phyloP scores from a whole-genome alignment of 257 asterid species.

The Jasminum sambac region DNA sequence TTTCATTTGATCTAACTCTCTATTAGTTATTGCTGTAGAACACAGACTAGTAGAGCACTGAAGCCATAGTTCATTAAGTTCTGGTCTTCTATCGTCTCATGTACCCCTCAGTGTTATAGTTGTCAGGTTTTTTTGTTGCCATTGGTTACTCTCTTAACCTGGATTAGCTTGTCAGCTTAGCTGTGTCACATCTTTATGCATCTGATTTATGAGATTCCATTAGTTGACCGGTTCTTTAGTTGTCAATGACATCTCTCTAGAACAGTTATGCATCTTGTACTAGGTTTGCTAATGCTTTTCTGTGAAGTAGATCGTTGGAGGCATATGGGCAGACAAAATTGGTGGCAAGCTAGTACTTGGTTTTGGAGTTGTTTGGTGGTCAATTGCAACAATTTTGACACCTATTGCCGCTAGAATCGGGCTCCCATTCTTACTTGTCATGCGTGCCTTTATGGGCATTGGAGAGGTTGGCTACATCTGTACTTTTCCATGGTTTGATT shows the following conservation, averaged over 20 bases:
- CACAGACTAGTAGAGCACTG: neutral
- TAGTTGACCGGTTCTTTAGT: constrained; percentile 12
- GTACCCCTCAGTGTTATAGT: constrained; percentile 1
- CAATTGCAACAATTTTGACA: constrained; percentile 93
- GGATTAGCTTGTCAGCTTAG: neutral
- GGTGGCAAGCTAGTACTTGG: constrained; percentile 96
- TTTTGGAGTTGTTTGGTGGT: constrained; percentile 99
- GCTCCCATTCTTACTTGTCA: constrained; percentile 78
- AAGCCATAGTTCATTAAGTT: constrained; percentile 1
- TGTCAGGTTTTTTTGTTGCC: constrained; percentile 1
- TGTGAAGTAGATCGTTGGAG: constrained; percentile 76
- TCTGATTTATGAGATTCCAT: neutral
- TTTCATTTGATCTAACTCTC: constrained; percentile 1
- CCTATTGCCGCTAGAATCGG: constrained; percentile 93
- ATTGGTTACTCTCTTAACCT: neutral
- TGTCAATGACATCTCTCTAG: constrained; percentile 15
- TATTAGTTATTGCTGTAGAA: neutral
- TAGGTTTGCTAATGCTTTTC: constrained; percentile 18
- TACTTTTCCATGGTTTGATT: constrained; percentile 12
- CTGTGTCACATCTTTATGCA: neutral
- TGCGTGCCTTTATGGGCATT: constrained; percentile 98
- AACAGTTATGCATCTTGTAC: constrained; percentile 10
- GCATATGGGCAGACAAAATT: constrained; percentile 97
- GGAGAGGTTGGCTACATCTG: constrained; percentile 76
- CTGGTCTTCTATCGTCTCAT: neutral